Conservation (phyloP, 176 grass and related monocot species). For the Cenchrus purpureus region DNA sequence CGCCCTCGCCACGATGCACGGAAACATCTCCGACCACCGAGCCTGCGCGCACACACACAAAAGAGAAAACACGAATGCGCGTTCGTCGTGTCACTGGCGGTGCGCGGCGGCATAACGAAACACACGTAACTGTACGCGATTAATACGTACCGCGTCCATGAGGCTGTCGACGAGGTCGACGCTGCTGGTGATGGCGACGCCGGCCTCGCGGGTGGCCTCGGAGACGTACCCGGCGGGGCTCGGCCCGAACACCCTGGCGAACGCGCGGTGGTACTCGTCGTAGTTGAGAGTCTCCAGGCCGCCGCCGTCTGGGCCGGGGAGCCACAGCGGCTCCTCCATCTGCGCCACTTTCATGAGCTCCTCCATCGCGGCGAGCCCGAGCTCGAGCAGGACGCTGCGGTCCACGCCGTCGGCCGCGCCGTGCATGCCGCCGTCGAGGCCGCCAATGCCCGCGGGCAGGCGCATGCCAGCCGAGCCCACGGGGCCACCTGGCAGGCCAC, state of each 20-base stretch:
- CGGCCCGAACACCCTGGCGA: conserved; percentile 52
- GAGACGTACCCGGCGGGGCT: conserved; percentile 62
- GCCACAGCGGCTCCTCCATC: conserved; percentile 83
- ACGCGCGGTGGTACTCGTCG: conserved; percentile 70
- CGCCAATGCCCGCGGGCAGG: conserved; percentile 34
- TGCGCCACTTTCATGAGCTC: conserved; percentile 88
- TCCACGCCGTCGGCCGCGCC: conserved; percentile 42
- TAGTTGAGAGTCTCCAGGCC: conserved; percentile 62
- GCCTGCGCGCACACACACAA: conserved; percentile 17
- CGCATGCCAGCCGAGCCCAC: conserved; percentile 41
- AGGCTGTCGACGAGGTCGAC: conserved; percentile 82
- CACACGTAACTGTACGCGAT: background rate
- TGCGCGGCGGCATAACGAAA: background rate
- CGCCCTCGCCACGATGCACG: conserved; percentile 79
- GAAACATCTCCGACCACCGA: conserved; percentile 95
- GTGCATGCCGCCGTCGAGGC: conserved; percentile 43
- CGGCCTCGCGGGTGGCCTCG: conserved; percentile 76
- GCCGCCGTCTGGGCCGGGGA: conserved; percentile 40
- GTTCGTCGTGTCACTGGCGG: background rate
- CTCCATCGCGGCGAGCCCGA: conserved; percentile 89
- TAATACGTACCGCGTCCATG: conserved; percentile 72
- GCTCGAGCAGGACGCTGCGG: conserved; percentile 66
- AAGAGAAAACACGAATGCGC: background rate
- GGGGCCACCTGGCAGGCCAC: background rate
- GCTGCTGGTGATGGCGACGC: conserved; percentile 73